These are phyloP conservation scores for Epichloe elymi DNA, from an alignment of 2,329 filamentous ascomycete genomes.

Conservation along the genomic window DNA sequence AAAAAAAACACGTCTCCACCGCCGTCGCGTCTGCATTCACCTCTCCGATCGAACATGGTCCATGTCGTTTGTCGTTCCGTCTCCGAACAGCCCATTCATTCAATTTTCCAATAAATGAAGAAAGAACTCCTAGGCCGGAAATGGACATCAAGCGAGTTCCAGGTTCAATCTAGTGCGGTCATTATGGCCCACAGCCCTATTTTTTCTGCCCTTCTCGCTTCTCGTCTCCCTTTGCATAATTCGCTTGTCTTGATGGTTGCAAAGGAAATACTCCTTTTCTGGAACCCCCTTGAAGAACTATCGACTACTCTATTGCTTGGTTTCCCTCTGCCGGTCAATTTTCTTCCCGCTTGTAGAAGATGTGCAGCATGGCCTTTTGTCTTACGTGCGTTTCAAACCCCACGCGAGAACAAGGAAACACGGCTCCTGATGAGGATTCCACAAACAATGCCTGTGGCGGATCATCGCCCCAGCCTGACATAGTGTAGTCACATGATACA, in stretches of 20 bases:
- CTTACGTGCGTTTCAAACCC: too few relatives aligned
- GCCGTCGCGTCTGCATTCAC: slow-evolving; percentile 1
- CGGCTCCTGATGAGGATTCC: too few relatives aligned
- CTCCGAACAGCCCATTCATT: neutral
- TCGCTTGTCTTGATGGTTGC: neutral
- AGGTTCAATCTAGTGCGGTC: neutral
- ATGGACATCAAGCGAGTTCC: neutral
- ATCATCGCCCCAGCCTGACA: too few relatives aligned
- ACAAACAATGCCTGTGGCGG: too few relatives aligned
- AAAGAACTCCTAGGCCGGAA: neutral
- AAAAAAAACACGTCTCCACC: slow-evolving; percentile 5
- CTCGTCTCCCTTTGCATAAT: neutral
- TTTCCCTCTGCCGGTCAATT: too few relatives aligned
- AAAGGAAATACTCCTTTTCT: too few relatives aligned
- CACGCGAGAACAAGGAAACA: too few relatives aligned
- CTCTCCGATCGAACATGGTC: neutral
- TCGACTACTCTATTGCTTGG: too few relatives aligned
- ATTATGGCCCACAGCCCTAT: neutral
- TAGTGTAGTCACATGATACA: neutral
- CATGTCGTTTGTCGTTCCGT: neutral
- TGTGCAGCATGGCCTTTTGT: too few relatives aligned
- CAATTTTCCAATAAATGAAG: neutral
- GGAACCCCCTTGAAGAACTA: too few relatives aligned
- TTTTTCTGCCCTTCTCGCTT: neutral
- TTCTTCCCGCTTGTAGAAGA: too few relatives aligned